phyloP scores from a whole-genome alignment of 2,329 filamentous ascomycete species.

The Botrytis paeoniae region DNA sequence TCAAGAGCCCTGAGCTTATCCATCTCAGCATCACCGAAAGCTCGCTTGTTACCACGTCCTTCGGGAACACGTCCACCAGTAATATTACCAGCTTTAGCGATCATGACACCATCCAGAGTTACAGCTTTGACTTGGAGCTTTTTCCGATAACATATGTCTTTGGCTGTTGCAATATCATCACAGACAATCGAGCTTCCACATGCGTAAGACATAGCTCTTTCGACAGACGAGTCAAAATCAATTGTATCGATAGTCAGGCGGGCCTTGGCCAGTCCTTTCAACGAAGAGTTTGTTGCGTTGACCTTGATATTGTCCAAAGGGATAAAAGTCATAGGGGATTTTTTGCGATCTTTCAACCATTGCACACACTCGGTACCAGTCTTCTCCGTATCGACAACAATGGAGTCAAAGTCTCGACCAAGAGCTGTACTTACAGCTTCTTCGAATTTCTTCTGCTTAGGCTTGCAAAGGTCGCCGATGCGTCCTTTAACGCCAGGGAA shows the following conservation, averaged over 20 bases:
- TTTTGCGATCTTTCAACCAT: slow-evolving; percentile 86
- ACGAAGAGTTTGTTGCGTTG: slow-evolving; percentile 80
- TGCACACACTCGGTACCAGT: slow-evolving; percentile 91
- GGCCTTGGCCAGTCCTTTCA: slow-evolving; percentile 84
- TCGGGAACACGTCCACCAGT: slow-evolving; percentile 85
- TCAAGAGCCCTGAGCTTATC: slow-evolving; percentile 77
- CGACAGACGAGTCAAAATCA: slow-evolving; percentile 83
- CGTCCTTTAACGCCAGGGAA: slow-evolving; percentile 90
- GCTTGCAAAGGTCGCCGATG: slow-evolving; percentile 86
- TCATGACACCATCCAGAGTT: slow-evolving; percentile 90
- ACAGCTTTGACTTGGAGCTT: slow-evolving; percentile 89
- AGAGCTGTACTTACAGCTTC: slow-evolving; percentile 90
- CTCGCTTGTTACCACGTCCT: slow-evolving; percentile 69
- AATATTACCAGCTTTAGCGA: slow-evolving; percentile 95
- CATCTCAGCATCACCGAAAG: slow-evolving; percentile 87
- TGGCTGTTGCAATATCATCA: slow-evolving; percentile 81
- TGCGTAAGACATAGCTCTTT: slow-evolving; percentile 90
- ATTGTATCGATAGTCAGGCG: slow-evolving; percentile 93
- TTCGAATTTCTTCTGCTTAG: slow-evolving; percentile 95
- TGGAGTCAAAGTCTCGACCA: slow-evolving; percentile 88
- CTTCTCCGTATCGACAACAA: slow-evolving; percentile 93
- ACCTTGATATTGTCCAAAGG: slow-evolving; percentile 97
- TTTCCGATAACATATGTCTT: slow-evolving; percentile 82
- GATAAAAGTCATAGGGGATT: slow-evolving; percentile 87
- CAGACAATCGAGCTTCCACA: slow-evolving; percentile 95